Conservation (phyloP, 352 stramenopile genomes). For the Aphanomyces astaci region DNA sequence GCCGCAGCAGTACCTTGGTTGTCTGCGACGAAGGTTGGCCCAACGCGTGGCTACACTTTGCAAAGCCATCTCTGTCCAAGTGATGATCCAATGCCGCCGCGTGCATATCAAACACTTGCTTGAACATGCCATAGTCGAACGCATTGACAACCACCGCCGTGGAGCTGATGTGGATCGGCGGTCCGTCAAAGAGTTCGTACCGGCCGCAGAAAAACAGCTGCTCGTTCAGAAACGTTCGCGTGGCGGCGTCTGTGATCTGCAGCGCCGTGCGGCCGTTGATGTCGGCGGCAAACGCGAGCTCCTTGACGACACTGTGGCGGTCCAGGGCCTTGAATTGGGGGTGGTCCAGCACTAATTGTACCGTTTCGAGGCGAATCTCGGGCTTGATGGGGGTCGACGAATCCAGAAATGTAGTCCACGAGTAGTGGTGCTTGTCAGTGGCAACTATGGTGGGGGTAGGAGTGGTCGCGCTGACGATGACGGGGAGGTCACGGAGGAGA, state of each 20-base stretch:
- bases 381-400: background rate
- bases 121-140: background rate
- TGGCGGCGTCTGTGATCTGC: background rate
- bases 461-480: too few species aligned
- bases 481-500: background rate
- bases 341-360: background rate
- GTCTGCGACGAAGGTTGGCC: background rate
- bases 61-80: background rate
- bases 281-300: background rate
- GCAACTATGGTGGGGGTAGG: too few species aligned
- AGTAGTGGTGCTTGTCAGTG: background rate
- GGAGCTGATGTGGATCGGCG: background rate
- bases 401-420: background rate
- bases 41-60: background rate
- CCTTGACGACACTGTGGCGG: background rate
- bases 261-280: background rate
- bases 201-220: constrained; percentile 3
- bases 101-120: constrained; percentile 2
- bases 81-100: background rate
- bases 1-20: background rate
- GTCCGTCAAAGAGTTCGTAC: background rate
- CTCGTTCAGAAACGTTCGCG: background rate
- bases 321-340: background rate
- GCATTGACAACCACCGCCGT: background rate
- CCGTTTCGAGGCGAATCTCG: background rate